Conservation (phyloP, 2,329 filamentous ascomycete species). For the Sporothrix euskadiensis region DNA sequence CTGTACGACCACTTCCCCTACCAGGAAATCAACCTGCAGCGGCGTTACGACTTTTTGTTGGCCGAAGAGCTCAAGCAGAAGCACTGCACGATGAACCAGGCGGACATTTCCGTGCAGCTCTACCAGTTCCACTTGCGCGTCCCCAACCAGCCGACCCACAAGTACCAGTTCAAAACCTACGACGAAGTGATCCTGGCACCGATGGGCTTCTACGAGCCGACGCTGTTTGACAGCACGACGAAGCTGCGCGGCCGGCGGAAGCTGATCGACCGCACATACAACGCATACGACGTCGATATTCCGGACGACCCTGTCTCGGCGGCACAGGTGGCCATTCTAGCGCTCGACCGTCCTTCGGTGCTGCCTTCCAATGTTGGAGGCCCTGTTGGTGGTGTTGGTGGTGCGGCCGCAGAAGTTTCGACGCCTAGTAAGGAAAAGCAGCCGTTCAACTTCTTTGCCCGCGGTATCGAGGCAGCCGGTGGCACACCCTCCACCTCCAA, state of each 20-base stretch:
- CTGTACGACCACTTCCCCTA: conserved; percentile 95
- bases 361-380: conserved; percentile 42
- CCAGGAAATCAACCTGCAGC: conserved; percentile 84
- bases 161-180: conserved; percentile 95
- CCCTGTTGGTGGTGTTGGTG: conserved; percentile 44
- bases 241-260: conserved; percentile 81
- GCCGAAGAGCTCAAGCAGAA: conserved; percentile 96
- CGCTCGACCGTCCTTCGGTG: conserved; percentile 61
- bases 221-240: conserved; percentile 76
- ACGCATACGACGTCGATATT: conserved; percentile 83
- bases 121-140: conserved; percentile 89
- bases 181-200: conserved; percentile 94
- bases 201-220: conserved; percentile 90
- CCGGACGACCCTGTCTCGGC: conserved; percentile 87
- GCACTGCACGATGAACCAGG: conserved; percentile 87
- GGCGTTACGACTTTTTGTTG: conserved; percentile 87
- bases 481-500: conserved; percentile 82
- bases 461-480: conserved; percentile 49
- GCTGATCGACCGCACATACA: conserved; percentile 82
- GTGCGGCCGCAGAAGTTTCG: conserved; percentile 46
- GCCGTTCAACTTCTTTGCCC: conserved; percentile 68
- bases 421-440: conserved; percentile 66
- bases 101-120: conserved; percentile 82
- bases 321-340: conserved; percentile 71
- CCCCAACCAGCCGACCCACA: conserved; percentile 82